A percentile compares a stretch with the other conserved stretches of the same genome.
Conservation (phyloP, 1,284 basidiomycete species). For the Cutaneotrichosporon arboriforme region DNA sequence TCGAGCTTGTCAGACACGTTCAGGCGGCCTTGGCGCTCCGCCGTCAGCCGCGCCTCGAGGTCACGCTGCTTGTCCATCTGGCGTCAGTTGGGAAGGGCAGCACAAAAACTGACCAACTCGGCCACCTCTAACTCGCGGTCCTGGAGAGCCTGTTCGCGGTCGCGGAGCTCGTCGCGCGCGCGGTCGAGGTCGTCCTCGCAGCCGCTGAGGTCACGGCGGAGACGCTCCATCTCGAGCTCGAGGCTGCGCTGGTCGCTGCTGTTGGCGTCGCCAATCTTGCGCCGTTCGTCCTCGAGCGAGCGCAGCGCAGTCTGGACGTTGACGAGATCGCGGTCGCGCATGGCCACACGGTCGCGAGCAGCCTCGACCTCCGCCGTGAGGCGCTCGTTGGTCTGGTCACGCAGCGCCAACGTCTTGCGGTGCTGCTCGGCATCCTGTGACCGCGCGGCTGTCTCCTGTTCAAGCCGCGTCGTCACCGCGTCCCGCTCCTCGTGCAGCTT, state of each 20-base stretch:
- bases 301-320: constrained; percentile 69
- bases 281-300: constrained; percentile 51
- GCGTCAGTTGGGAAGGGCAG: constrained; percentile 14
- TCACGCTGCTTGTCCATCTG: constrained; percentile 69
- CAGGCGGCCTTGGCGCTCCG: constrained; percentile 75
- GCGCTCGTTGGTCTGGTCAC: constrained; percentile 43
- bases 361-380: constrained; percentile 45
- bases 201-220: constrained; percentile 75
- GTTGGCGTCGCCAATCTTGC: constrained; percentile 70
- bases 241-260: constrained; percentile 78
- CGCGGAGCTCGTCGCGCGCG: constrained; percentile 65
- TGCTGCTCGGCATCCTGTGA: constrained; percentile 48
- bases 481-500: constrained; percentile 53
- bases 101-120: constrained; percentile 49
- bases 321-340: constrained; percentile 57
- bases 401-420: constrained; percentile 44
- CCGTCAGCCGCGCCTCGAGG: constrained; percentile 65
- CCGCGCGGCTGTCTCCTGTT: constrained; percentile 52
- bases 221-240: constrained; percentile 82
- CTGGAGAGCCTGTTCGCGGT: constrained; percentile 59
- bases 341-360: constrained; percentile 47
- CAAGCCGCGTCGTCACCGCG: constrained; percentile 62
- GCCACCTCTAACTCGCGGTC: constrained; percentile 67
- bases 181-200: constrained; percentile 74
- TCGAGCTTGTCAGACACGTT: constrained; percentile 85